Base-by-base conservation (phyloP, 805 yeast species). In the Hanseniaspora lindneri region DNA sequence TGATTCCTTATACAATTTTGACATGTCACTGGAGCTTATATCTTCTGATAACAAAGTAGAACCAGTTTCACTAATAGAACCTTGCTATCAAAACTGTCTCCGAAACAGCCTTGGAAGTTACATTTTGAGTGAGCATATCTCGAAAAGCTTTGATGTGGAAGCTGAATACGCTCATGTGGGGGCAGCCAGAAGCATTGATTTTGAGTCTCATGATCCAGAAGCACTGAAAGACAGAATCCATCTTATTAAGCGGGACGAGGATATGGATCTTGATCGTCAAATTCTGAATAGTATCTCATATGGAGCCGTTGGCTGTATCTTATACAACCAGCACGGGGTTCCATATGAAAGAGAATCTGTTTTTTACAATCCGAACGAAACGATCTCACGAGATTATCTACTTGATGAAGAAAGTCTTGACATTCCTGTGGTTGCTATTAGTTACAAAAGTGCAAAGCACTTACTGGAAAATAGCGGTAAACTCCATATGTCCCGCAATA, bases 251-350 rank as follows among this genome's bases (percentile, higher is more conserved):
- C 33, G 46, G 19, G 39, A 13, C 9, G 8, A 5, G 8, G 21
- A 42, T 3, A 49, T 49, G 41, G 36, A 39, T 8, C 32, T 49
- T 11, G 43, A 37, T 4, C 37, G 48, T 3, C 76, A 79, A 57
- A 71, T 80, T 13, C 69, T 71, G 54, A 71, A 76, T 60, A 85
- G 88, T 11, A 78, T 79, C 56, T 62, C 67, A 2, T 55, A 66
- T 47, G 87, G 87, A 1, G 84, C 83, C 5, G 55, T 68, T 27
- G 87, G 80, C 14, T 81, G 76, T 2, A 60, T 80, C 29, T 54
- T 79, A 21, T 63, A 54, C 21, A 48, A 41, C 49, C 57, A 56
- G 1, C 65, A 39, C 16, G 48, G 48, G 8, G 8, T 13, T 29
- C 6, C 3, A 49, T 58, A 66, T 11, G 70, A 62, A 49, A 84